Base-by-base conservation (phyloP, 1,139 yeast species). In the Candida labiduridarum region DNA sequence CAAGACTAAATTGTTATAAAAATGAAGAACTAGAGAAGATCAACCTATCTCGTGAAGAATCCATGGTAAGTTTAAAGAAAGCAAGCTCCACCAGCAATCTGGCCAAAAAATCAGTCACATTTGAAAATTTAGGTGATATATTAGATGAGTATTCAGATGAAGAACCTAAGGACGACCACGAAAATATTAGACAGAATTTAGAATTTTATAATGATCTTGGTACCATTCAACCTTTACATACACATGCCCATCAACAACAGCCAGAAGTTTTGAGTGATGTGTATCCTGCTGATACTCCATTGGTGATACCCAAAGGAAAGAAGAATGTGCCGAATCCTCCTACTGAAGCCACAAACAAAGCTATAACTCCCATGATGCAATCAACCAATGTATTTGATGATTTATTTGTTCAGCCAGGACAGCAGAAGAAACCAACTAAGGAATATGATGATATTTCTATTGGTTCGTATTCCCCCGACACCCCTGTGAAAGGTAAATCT, bases 1-100 rank as follows among this genome's bases (percentile, higher is more conserved):
- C 99, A 0, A 76, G 99, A 50, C 75, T 91, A 43, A 94, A 94
- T 66, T 90, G 97, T 67, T 90, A 92, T 80, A 87, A 91, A 58
- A 94, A 94, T 68, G 96, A 90, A 66, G 90, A 87, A 56, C 64
- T 84, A 46, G 89, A 83, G 60, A 71, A 79, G 54, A 7, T 38
- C 22, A 11, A n/a, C n/a, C 52, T 57, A 16, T 50, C 60, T 3
- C 54, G 55, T 39, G 64, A 62, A 30, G 49, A 52, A 11, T 25
- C 44, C 27, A 31, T 19, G 11, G 44, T 44, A 10, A 44, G 44
- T 25, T 33, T 40, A 3, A 34, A 31, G 8, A 47, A 48, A 15
- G 30, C 41, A 3, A 38, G 41, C 9, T n/a, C 41, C 41, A 38
- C 41, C 11, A 38, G n/a, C 14, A 38, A 11, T 38, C 60, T 49